These are phyloP conservation scores for Brassica incana DNA, from an alignment of 345 rosid genomes.

Conservation along the genomic window DNA sequence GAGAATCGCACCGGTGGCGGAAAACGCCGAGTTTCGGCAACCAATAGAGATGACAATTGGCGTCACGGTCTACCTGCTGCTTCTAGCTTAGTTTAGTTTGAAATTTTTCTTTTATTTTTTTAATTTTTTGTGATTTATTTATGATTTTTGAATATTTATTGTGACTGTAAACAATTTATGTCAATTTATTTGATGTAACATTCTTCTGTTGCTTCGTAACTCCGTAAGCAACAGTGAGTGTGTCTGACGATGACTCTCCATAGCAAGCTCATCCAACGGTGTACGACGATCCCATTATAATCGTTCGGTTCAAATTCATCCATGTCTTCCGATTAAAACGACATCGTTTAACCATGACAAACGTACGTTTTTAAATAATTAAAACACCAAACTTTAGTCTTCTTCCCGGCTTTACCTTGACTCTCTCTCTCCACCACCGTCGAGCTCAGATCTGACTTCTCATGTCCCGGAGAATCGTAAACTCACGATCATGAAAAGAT, in stretches of 20 bases:
- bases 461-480: slow-evolving; percentile 7
- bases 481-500: slow-evolving; percentile 50
- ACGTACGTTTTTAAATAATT: not conserved
- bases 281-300: not conserved
- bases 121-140: slow-evolving; percentile 4
- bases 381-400: slow-evolving; percentile 17
- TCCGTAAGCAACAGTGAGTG: too few species aligned
- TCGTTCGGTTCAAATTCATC: not conserved
- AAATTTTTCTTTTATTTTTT: slow-evolving; percentile 1
- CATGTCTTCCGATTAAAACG: not conserved
- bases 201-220: slow-evolving; percentile 28
- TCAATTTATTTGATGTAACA: not conserved
- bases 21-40: slow-evolving; percentile 14
- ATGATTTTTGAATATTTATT: not conserved
- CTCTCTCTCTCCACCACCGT: slow-evolving; percentile 28
- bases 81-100: slow-evolving; percentile 59
- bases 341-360: not conserved
- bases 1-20: slow-evolving; percentile 27
- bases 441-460: slow-evolving; percentile 31
- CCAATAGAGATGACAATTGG: slow-evolving; percentile 46
- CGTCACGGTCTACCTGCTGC: slow-evolving; percentile 77
- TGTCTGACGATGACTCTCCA: too few species aligned
- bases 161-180: slow-evolving; percentile 11
- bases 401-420: slow-evolving; percentile 26
- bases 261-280: slow-evolving; percentile 24